phyloP scores from a whole-genome alignment of 2,329 filamentous ascomycete genomes.

The Aspergillus sp. region DNA sequence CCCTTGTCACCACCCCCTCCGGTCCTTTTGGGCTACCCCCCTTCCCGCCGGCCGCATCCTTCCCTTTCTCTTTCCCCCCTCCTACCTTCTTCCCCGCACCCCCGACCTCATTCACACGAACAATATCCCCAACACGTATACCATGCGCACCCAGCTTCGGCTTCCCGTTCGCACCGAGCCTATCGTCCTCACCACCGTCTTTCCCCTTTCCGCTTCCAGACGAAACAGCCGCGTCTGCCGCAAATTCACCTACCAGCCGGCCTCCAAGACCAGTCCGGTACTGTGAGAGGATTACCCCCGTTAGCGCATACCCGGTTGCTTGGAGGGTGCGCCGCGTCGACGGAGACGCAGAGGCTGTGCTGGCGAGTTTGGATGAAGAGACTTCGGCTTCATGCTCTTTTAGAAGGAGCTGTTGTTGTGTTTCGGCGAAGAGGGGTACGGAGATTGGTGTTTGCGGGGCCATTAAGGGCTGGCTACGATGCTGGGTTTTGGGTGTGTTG shows the following conservation, averaged over 20 bases:
- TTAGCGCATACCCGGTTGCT: conserved; percentile 42
- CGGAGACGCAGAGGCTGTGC: conserved; percentile 41
- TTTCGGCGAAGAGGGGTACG: conserved; percentile 43
- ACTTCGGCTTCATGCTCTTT: conserved; percentile 47
- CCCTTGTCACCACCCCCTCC: conserved; percentile 49
- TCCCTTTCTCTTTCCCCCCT: conserved; percentile 28
- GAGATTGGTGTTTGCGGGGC: conserved; percentile 26
- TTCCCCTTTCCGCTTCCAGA: conserved; percentile 25
- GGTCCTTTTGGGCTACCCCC: conserved; percentile 20
- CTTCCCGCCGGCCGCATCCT: conserved; percentile 26
- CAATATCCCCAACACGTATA: conserved; percentile 49
- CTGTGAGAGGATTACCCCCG: conserved; percentile 63
- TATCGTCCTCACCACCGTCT: conserved; percentile 1
- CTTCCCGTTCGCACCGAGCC: conserved; percentile 24
- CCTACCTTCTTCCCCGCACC: conserved; percentile 20
- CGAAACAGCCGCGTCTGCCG: conserved; percentile 66
- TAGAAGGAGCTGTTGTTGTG: conserved; percentile 43
- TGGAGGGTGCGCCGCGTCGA: conserved; percentile 44
- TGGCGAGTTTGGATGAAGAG: conserved; percentile 43
- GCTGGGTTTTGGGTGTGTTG: too few relatives aligned
- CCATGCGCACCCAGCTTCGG: conserved; percentile 46
- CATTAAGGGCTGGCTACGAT: not conserved
- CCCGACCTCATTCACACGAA: conserved; percentile 42
- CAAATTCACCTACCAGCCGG: conserved; percentile 82
- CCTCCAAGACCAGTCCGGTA: conserved; percentile 88